phyloP scores from a whole-genome alignment of 2,329 filamentous ascomycete genomes.

The Aspergillus quadricinctus region DNA sequence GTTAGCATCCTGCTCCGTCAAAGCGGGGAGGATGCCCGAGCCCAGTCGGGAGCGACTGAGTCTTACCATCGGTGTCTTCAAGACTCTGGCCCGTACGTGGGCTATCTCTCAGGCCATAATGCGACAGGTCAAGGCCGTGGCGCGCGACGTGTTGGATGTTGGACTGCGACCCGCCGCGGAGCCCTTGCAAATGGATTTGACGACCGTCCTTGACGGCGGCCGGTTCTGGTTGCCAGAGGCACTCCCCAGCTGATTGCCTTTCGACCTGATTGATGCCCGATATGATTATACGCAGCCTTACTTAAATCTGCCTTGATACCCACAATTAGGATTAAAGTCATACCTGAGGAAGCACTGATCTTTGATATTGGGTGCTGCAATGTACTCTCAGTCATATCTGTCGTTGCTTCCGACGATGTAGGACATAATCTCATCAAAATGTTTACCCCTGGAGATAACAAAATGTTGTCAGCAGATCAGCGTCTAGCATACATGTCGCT shows the following conservation, averaged over 20 bases:
- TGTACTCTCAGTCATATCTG: no score
- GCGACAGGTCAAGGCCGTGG: constrained; percentile 70
- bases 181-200: constrained; percentile 26
- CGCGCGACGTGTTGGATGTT: constrained; percentile 63
- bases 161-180: constrained; percentile 35
- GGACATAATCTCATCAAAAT: no score
- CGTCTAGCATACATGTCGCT: no score
- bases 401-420: no score
- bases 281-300: no score
- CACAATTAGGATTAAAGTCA: no score
- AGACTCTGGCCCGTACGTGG: constrained; percentile 67
- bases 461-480: no score
- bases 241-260: constrained; percentile 13
- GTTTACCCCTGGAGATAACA: no score
- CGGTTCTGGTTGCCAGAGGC: constrained; percentile 33
- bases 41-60: constrained; percentile 64
- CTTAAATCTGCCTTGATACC: no score
- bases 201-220: constrained; percentile 29
- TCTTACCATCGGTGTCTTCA: constrained; percentile 72
- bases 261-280: neutral
- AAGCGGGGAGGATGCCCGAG: constrained; percentile 54
- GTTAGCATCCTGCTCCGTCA: constrained; percentile 68
- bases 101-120: constrained; percentile 65
- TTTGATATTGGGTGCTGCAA: no score
- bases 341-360: no score